phyloP scores from a whole-genome alignment of 2,329 filamentous ascomycete species.

The Botrytis fabae region DNA sequence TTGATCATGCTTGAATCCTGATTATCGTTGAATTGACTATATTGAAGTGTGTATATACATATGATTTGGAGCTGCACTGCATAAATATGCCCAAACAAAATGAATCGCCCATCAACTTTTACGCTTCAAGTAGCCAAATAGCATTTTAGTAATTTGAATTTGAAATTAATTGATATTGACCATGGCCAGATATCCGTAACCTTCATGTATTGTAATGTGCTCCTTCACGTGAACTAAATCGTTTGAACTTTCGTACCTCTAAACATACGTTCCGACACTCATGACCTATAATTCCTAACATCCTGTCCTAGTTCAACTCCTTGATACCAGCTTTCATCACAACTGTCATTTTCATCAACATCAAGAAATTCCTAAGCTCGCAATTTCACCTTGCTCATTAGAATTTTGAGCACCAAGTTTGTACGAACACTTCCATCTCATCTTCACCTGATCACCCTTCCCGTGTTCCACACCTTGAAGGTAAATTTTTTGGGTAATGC shows the following conservation, averaged over 20 bases:
- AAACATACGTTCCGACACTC: not conserved
- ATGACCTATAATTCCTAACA: slow-evolving; percentile 7
- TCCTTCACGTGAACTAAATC: slow-evolving; percentile 9
- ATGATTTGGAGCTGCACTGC: not conserved
- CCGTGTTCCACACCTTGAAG: slow-evolving; percentile 69
- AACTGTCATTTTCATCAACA: slow-evolving; percentile 42
- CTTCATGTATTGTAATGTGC: slow-evolving; percentile 12
- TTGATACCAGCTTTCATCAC: not conserved
- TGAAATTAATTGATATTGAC: not conserved
- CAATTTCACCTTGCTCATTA: slow-evolving; percentile 83
- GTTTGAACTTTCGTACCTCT: slow-evolving; percentile 1
- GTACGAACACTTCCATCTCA: slow-evolving; percentile 88
- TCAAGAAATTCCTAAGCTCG: slow-evolving; percentile 72
- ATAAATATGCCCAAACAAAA: not conserved
- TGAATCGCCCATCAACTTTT: not conserved
- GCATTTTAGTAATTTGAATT: not conserved
- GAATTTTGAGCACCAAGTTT: slow-evolving; percentile 64
- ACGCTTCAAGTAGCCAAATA: not conserved
- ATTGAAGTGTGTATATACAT: not conserved
- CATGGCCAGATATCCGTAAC: not conserved
- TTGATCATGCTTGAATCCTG: too few relatives aligned
- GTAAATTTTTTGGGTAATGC: slow-evolving; percentile 79
- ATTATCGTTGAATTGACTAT: too few relatives aligned
- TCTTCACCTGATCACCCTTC: slow-evolving; percentile 78
- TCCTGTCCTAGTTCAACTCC: not conserved